Evolutionary conservation across 176 grass and related monocot genomes (phyloP).

Genomic region (Triticum aestivum): DNA sequence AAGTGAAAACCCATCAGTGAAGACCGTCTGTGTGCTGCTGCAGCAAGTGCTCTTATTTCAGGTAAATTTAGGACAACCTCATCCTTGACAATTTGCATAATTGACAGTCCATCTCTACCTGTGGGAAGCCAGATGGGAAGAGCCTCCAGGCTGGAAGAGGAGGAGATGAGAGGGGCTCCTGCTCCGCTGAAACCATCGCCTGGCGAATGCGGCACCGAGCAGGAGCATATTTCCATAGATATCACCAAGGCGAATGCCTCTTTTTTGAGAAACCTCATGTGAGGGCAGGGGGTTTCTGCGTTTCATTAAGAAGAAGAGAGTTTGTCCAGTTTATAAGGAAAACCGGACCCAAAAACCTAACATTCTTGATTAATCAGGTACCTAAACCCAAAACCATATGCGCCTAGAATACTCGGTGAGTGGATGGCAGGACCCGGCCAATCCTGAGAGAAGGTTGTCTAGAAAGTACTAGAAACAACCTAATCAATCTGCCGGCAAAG

Average conservation of each 20-base stretch:
- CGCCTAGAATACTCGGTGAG: too few species aligned
- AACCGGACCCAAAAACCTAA: too few species aligned
- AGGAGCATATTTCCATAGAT: not conserved
- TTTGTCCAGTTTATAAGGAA: too few species aligned
- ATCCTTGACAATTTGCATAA: not conserved
- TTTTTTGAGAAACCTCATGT: not conserved
- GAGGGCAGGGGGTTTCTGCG: too few species aligned
- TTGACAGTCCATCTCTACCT: not conserved
- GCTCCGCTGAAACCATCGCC: not conserved
- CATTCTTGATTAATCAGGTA: too few species aligned
- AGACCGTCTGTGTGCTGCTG: not conserved
- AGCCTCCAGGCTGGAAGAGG: not conserved
- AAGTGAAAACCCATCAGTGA: not conserved
- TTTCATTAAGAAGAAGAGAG: too few species aligned
- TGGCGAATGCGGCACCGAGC: not conserved
- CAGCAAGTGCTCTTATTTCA: not conserved
- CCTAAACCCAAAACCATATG: too few species aligned
- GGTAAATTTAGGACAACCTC: not conserved
- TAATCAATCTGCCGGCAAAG: too few species aligned
- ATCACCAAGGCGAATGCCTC: not conserved
- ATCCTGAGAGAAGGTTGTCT: too few species aligned
- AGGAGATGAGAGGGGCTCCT: not conserved
- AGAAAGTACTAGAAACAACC: too few species aligned
- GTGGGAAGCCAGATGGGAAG: not conserved
- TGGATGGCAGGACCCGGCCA: too few species aligned